Percentiles rank a stretch among this genome's conserved stretches.
phyloP scores from a whole-genome alignment of 495 filamentous ascomycete species.

The Podospora fimiseda region DNA sequence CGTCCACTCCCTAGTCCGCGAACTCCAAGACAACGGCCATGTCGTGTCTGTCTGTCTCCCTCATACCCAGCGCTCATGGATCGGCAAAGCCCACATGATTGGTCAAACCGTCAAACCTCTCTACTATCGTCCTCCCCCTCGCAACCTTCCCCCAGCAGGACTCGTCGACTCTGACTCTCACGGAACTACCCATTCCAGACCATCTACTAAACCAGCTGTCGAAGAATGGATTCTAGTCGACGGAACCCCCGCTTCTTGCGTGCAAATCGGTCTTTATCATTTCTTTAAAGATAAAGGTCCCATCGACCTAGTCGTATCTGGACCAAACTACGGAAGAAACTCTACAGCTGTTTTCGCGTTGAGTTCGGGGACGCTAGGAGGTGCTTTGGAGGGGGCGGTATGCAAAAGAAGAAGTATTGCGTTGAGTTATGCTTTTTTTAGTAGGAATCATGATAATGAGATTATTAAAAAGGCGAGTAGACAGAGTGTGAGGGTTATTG shows the following conservation, averaged over 20 bases:
- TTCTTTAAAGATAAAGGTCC: slow-evolving; percentile 74
- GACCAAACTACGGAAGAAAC: slow-evolving; percentile 94
- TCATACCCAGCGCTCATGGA: slow-evolving; percentile 91
- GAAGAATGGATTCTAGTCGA: slow-evolving; percentile 95
- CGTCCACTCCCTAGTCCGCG: slow-evolving; percentile 74
- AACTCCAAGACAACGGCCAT: slow-evolving; percentile 72
- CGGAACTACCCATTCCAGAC: slow-evolving; percentile 55
- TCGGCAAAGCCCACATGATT: slow-evolving; percentile 93
- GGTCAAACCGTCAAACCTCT: slow-evolving; percentile 76
- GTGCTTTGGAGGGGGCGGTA: slow-evolving; percentile 85
- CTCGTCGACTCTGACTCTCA: slow-evolving; percentile 27
- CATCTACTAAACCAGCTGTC: slow-evolving; percentile 45
- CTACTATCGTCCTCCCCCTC: slow-evolving; percentile 71
- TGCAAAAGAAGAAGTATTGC: slow-evolving; percentile 74
- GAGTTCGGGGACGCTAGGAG: slow-evolving; percentile 82
- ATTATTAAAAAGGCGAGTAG: slow-evolving; percentile 69
- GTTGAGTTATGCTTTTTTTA: slow-evolving; percentile 81
- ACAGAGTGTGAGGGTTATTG: slow-evolving; percentile 65
- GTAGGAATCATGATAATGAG: slow-evolving; percentile 66
- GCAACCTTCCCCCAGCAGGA: slow-evolving; percentile 37
- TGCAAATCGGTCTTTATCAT: slow-evolving; percentile 82
- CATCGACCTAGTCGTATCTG: slow-evolving; percentile 80
- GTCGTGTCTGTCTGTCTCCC: slow-evolving; percentile 84
- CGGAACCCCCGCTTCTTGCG: slow-evolving; percentile 79
- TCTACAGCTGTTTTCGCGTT: slow-evolving; percentile 88